These are phyloP conservation scores for Teunomyces lycoperdinae DNA, from an alignment of 805 yeast species.

Conservation along the genomic window DNA sequence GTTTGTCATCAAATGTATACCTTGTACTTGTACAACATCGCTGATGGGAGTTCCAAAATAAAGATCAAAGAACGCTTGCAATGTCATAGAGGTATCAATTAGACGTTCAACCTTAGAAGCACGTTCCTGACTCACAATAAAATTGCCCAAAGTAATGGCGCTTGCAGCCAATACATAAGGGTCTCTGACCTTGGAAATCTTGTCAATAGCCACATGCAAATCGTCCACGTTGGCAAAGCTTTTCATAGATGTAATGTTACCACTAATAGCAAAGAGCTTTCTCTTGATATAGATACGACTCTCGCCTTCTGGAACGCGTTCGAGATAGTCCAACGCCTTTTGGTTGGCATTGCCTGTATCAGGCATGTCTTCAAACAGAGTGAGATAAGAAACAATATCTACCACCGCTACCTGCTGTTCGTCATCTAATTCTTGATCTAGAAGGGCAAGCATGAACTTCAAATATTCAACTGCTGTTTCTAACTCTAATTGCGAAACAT, in stretches of 20 bases:
- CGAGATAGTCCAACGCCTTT: conserved; percentile 3
- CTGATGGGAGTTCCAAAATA: conserved; percentile 20
- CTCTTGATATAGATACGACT: conserved; percentile 18
- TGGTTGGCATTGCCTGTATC: conserved; percentile 3
- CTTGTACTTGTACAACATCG: conserved; percentile 38
- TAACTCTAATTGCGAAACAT: not conserved
- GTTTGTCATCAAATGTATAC: conserved; percentile 34
- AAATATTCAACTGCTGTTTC: not conserved
- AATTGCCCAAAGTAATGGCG: conserved; percentile 36
- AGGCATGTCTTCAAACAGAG: conserved; percentile 5
- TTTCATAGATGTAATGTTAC: conserved; percentile 33
- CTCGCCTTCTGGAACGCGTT: not conserved
- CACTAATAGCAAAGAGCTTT: conserved; percentile 32
- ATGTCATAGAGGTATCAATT: conserved; percentile 3
- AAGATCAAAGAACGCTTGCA: conserved; percentile 14
- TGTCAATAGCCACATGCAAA: conserved; percentile 15
- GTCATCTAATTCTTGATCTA: not conserved
- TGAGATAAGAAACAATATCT: not conserved
- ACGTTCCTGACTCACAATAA: conserved; percentile 20
- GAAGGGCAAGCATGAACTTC: not conserved
- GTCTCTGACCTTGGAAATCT: conserved; percentile 10
- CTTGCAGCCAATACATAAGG: conserved; percentile 29
- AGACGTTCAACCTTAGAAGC: conserved; percentile 11
- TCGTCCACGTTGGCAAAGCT: conserved; percentile 21
- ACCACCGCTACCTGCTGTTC: conserved; percentile 1